Evolutionary conservation across 805 yeast species (phyloP), one percentile per base, ranked within the genome.

Genomic region (Kluyveromyces aestuarii): DNA sequence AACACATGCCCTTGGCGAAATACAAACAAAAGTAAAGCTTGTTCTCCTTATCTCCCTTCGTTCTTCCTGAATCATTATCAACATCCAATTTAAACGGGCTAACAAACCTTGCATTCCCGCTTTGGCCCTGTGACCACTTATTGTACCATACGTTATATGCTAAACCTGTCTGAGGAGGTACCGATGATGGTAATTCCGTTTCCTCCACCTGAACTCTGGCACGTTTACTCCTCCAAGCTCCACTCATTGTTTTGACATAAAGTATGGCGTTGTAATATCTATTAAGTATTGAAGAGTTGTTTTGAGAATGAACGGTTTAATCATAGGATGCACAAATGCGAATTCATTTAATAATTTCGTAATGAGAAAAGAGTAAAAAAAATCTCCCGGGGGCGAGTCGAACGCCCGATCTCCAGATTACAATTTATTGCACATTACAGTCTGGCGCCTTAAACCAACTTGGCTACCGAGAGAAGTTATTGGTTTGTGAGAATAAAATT

Each of bases 1-100:
- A 77, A 60, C 99, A 91, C 63, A 87, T 76, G 0, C 98, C 98
- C 45, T 90, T 79, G 2, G 96, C 91, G 68, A 87, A 91, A 68
- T 82, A 87, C 2, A 91, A 59, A 61, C 99, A 91, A 46, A 88
- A 76, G 45, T 72, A 81, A 14, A 72, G 69, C 45, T 58, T 63
- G 50, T 54, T 65, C 19, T 72, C 67, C 44, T 71, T 72, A 52
- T 79, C 82, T 1, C 89, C 95, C 48, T 68, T 72, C 0, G 97
- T 91, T 49, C 74, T 75, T 0, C 98, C 97, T 0, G 86, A 64
- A 58, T 91, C 96, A 43, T 63, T 59, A 13, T 62, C 71, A 8
- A 84, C 71, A 52, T 81, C 69, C 44, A 91, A 80, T 50, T 81
- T 69, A 56, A 76, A 80, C 35, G 75, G 85, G 63, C 80, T 76